Conservation (phyloP, 768 basidiomycete genomes). For the Chalciporus piperatus region DNA sequence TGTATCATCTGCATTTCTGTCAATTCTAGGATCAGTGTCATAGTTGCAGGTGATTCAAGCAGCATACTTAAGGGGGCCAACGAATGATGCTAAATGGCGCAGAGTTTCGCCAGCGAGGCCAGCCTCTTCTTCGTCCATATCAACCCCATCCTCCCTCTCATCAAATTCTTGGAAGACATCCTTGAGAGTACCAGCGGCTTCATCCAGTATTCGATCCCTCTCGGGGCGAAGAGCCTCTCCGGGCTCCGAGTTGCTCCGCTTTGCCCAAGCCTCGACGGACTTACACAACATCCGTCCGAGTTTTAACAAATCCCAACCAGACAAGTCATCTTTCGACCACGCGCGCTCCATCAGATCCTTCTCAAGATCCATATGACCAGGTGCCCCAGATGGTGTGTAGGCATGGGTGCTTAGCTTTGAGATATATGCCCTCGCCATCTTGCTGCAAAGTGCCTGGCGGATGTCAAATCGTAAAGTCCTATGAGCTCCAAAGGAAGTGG, state of each 20-base stretch:
- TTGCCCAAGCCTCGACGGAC: slow-evolving; percentile 61
- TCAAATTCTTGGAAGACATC: slow-evolving; percentile 76
- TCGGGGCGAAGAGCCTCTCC: slow-evolving; percentile 30
- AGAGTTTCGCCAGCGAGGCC: slow-evolving; percentile 61
- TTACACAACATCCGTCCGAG: slow-evolving; percentile 53
- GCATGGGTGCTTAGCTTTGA: slow-evolving; percentile 47
- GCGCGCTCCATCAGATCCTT: slow-evolving; percentile 67
- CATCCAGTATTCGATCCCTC: slow-evolving; percentile 60
- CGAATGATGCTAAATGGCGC: slow-evolving; percentile 54
- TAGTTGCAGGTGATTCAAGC: background rate
- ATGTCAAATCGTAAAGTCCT: slow-evolving; percentile 63
- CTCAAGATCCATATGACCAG: slow-evolving; percentile 57
- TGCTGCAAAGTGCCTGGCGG: slow-evolving; percentile 55
- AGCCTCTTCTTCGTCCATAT: slow-evolving; percentile 68
- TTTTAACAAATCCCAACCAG: slow-evolving; percentile 64
- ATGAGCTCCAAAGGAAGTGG: slow-evolving; percentile 55
- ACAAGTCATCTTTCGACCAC: slow-evolving; percentile 66
- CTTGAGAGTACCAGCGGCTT: slow-evolving; percentile 65
- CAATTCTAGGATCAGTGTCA: slow-evolving; percentile 11
- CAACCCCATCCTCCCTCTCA: slow-evolving; percentile 52
- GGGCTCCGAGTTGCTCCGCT: slow-evolving; percentile 26
- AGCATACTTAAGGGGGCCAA: slow-evolving; percentile 56
- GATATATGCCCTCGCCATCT: slow-evolving; percentile 68
- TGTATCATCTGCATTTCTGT: slow-evolving; percentile 44
- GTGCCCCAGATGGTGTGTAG: slow-evolving; percentile 60